Base-by-base conservation (phyloP, 1,284 basidiomycete species). In the Puccinia coronata region DNA sequence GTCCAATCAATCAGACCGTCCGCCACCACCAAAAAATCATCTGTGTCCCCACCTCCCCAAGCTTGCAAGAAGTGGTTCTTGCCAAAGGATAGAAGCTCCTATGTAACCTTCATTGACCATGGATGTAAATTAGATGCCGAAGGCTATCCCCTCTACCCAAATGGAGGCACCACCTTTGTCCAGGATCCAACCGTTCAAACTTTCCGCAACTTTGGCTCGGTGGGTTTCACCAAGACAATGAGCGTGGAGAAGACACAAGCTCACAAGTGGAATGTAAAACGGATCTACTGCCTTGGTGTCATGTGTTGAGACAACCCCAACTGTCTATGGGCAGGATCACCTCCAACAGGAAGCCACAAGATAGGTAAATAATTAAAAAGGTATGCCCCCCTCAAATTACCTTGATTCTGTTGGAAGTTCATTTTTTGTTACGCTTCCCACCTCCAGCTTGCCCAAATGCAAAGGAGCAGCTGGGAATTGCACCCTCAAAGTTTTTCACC, bases 41-140 rank as follows among this genome's bases (percentile, higher is more conserved):
- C n/a, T n/a, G n/a, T n/a, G n/a, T n/a, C n/a, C n/a, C n/a, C n/a
- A n/a, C n/a, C n/a, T n/a, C n/a, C n/a, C n/a, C n/a, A n/a, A n/a
- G n/a, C n/a, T n/a, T n/a, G n/a, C n/a, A n/a, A n/a, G n/a, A n/a
- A n/a, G n/a, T n/a, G n/a, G n/a, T n/a, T n/a, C n/a, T n/a, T n/a
- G n/a, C n/a, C n/a, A n/a, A n/a, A n/a, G n/a, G n/a, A n/a, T n/a
- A n/a, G n/a, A n/a, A n/a, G n/a, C n/a, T n/a, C n/a, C n/a, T n/a
- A n/a, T n/a, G n/a, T n/a, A n/a, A 63, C 59, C 9, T 63, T 63
- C 34, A 63, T 63, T 31, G 25, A 63, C 34, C 59, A 63, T 63
- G 59, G 59, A 36, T 63, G 59, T 36, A 63, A 6, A 11, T 31
- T 63, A 6, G 28, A 63, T 31, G 3, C 5, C 8, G 25, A 63